These are phyloP conservation scores for Microthyrium microscopicum DNA, from an alignment of 2,329 filamentous ascomycete genomes.

Conservation along the genomic window DNA sequence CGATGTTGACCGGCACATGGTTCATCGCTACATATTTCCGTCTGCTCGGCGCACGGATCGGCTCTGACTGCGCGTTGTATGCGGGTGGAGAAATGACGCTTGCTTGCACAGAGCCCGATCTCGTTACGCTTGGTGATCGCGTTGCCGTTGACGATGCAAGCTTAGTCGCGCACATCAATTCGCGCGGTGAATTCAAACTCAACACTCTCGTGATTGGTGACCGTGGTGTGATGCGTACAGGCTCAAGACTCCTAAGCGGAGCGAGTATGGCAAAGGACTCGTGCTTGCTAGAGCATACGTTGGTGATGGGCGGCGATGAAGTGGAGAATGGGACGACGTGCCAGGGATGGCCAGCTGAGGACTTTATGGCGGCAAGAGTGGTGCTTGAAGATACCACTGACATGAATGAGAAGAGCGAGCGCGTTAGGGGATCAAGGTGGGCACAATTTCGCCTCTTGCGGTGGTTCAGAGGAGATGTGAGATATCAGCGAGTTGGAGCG, in stretches of 20 bases:
- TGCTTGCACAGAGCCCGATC: conserved; percentile 41
- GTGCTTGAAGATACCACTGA: background rate
- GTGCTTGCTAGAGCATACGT: conserved; percentile 39
- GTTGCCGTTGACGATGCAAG: conserved; percentile 39
- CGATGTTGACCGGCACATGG: conserved; percentile 36
- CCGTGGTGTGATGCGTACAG: conserved; percentile 34
- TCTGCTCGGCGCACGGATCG: conserved; percentile 35
- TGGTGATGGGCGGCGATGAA: conserved; percentile 39
- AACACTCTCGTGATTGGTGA: conserved; percentile 35
- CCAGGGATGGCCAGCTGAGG: conserved; percentile 39
- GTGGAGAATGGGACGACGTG: conserved; percentile 33
- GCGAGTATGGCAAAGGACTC: conserved; percentile 36
- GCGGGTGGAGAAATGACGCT: conserved; percentile 35
- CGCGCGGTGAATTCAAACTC: conserved; percentile 38
- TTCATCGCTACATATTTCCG: conserved; percentile 38
- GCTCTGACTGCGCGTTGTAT: conserved; percentile 38
- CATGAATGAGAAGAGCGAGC: too few species aligned
- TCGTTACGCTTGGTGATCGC: conserved; percentile 35
- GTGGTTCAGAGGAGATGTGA: too few species aligned
- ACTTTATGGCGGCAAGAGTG: conserved; percentile 16
- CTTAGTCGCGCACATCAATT: conserved; percentile 40
- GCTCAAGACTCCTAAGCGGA: conserved; percentile 35
- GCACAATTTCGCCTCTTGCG: background rate
- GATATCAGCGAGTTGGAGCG: too few species aligned
- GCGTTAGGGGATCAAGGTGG: background rate